These are phyloP conservation scores for Solanum chilense DNA, from an alignment of 257 asterid genomes.

Conservation along the genomic window DNA sequence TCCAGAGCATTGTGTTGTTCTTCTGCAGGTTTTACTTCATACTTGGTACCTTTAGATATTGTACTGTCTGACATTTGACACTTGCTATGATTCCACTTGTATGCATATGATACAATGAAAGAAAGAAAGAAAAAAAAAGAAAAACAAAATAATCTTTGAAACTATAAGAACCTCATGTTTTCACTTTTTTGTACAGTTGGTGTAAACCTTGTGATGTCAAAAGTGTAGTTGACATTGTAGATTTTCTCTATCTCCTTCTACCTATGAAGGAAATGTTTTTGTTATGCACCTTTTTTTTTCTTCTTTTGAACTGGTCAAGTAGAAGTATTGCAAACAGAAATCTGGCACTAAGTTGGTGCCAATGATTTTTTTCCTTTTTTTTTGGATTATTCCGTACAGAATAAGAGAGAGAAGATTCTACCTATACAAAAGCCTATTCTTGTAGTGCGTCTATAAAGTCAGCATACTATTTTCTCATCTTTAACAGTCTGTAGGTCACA, in stretches of 20 bases:
- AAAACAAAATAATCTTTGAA: not conserved
- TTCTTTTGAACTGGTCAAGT: not conserved
- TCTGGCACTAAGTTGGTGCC: not conserved
- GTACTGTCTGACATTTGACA: constrained; percentile 5
- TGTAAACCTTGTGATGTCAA: not conserved
- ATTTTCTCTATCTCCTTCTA: not conserved
- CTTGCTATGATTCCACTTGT: not conserved
- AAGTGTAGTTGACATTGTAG: not conserved
- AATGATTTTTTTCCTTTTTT: not conserved
- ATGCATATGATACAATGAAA: not conserved
- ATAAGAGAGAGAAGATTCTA: not conserved
- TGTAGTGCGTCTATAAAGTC: not conserved
- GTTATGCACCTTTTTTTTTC: not conserved
- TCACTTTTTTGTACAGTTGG: not conserved
- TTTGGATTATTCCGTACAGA: not conserved
- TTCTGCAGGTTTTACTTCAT: constrained; percentile 69
- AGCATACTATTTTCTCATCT: not conserved
- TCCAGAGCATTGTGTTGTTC: constrained; percentile 75
- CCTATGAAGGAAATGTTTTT: not conserved
- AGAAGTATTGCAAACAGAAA: not conserved
- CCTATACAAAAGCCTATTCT: not conserved
- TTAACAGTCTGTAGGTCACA: not conserved
- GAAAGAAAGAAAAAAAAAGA: not conserved
- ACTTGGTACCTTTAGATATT: constrained; percentile 30
- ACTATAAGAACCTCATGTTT: not conserved